Base-by-base conservation (phyloP, 2,329 filamentous ascomycete species). In the Pseudogymnoascus sp. region DNA sequence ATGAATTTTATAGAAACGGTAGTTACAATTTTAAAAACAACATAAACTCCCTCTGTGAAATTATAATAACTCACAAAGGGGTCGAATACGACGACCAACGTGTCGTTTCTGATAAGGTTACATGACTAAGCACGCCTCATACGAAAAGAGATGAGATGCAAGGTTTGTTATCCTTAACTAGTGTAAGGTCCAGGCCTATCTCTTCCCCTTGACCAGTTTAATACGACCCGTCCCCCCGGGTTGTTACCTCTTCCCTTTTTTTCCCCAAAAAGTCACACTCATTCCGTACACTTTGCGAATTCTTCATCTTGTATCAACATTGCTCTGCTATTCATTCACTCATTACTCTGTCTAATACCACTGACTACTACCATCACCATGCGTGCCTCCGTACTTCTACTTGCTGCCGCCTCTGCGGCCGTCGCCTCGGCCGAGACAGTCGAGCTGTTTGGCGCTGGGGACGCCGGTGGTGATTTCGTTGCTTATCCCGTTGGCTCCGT, bases 301-400 rank as follows among this genome's bases (percentile, higher is more conserved):
- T 49, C 23, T 8, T 49, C 1, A 5, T 16, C 23, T 16, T 28
- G 43, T 28, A 53, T 31, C 21, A 16, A 16, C 25, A 3, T 53
- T 31, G 23, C 23, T 53, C 46, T 31, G 8, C 28, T 8, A 31
- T 31, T 11, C 25, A 53, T 16, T 53, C 46, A 53, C n/a, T 53
- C 46, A 16, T 56, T 25, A 5, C 18, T 56, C 25, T 12, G 16
- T 34, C 25, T 18, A 56, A 56, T 34, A 56, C n/a, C 49, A 18
- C 49, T 12, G 25, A 28, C 25, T 9, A 56, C 49, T 56, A 56
- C 28, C 49, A 16, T n/a, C n/a, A 56, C 7, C 9, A 56, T 56
- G 49, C 49, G 49, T 56, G 49, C 49, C 49, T 56, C 49, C n/a
- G 49, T 56, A 7, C 28, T 56, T 56, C 7, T 56, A 34, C n/a